phyloP scores from a whole-genome alignment of 31 red algal genomes.

The Asparagopsis taxiformis region DNA sequence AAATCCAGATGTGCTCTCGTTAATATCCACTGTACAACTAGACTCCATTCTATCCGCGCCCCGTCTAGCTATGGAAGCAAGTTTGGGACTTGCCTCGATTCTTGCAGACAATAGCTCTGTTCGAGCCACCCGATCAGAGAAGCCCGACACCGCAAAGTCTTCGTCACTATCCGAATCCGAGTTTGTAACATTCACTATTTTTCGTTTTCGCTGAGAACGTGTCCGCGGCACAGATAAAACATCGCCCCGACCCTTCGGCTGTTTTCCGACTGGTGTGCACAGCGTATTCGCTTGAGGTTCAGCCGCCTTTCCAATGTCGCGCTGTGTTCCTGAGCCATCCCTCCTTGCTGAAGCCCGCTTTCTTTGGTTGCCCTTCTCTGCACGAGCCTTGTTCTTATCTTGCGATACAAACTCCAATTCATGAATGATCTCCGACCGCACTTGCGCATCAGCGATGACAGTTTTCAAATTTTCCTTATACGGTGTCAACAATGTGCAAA shows the following conservation, averaged over 20 bases:
- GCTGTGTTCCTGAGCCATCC: no score
- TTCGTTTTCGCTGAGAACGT: no score
- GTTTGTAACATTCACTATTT: no score
- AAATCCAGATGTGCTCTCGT: no score
- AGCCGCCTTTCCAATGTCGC: no score
- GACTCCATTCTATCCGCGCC: no score
- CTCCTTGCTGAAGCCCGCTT: not conserved
- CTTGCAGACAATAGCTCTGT: not conserved
- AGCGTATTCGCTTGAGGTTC: no score
- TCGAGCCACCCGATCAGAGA: not conserved
- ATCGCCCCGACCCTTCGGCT: no score
- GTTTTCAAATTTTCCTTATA: constrained; percentile 25
- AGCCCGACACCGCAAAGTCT: not conserved
- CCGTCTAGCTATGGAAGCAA: constrained; percentile 1
- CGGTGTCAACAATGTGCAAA: constrained; percentile 39
- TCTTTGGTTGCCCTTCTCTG: not conserved
- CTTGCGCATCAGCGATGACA: constrained; percentile 33
- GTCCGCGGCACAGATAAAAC: no score
- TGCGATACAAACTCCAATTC: constrained; percentile 10
- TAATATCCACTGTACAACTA: no score
- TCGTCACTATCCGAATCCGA: not conserved
- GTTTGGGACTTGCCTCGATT: constrained; percentile 7
- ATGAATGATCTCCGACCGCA: constrained; percentile 46
- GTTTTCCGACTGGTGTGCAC: no score
- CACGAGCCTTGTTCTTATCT: not conserved